Evolutionary conservation across 768 basidiomycete genomes (phyloP).

Genomic region (Mycena leptocephala): DNA sequence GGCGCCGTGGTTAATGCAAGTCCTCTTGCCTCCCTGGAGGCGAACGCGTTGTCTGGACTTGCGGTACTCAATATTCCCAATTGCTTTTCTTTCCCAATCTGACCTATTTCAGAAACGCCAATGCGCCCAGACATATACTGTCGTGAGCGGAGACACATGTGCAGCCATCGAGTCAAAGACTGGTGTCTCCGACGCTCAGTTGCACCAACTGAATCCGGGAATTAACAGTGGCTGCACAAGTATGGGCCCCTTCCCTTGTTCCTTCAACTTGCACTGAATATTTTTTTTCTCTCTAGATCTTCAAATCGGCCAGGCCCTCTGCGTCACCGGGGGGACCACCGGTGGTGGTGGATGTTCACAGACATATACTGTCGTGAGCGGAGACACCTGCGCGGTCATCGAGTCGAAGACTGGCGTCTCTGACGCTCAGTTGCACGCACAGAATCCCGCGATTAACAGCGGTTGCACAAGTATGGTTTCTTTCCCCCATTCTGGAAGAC

Average conservation of each 20-base stretch:
- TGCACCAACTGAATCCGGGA: too few species aligned
- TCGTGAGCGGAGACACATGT: too few species aligned
- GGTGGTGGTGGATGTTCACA: background rate
- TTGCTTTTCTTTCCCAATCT: background rate
- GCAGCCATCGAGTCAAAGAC: too few species aligned
- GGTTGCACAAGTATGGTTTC: background rate
- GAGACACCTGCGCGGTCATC: too few species aligned
- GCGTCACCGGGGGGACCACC: background rate
- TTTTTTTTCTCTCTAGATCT: background rate
- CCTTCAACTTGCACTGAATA: too few species aligned
- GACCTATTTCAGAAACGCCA: background rate
- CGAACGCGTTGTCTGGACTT: background rate
- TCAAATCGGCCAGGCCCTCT: constrained; percentile 1
- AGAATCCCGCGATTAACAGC: too few species aligned
- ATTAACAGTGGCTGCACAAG: too few species aligned
- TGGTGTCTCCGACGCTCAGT: too few species aligned
- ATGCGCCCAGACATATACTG: background rate
- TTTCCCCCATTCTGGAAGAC: background rate
- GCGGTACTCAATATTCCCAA: background rate
- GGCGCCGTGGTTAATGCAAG: background rate
- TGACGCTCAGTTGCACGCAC: too few species aligned
- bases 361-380: background rate
- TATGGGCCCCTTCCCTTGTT: too few species aligned
- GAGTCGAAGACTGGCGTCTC: too few species aligned
- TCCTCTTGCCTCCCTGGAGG: background rate